A percentile compares a stretch with the other conserved stretches of the same genome.
phyloP scores from a whole-genome alignment of 2,329 filamentous ascomycete species.

The Alternaria sp. region DNA sequence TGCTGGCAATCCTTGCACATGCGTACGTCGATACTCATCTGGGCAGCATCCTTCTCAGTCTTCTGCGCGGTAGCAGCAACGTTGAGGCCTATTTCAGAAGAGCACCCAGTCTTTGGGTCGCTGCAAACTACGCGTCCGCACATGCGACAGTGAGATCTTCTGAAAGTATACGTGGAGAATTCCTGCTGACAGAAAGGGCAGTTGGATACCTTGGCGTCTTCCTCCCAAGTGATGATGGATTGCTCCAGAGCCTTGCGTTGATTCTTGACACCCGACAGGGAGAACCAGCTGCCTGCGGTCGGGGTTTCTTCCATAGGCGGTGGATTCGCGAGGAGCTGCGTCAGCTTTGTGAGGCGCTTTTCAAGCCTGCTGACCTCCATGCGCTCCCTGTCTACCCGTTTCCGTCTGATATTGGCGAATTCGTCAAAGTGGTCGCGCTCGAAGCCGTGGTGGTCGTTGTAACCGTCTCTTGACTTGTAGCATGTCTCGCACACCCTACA shows the following conservation, averaged over 20 bases:
- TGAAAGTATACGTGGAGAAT: constrained; percentile 90
- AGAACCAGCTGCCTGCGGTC: constrained; percentile 62
- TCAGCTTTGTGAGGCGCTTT: constrained; percentile 89
- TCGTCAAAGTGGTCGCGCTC: constrained; percentile 74
- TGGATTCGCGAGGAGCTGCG: constrained; percentile 78
- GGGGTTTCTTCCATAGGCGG: constrained; percentile 68
- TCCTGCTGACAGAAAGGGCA: constrained; percentile 97
- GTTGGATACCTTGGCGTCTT: constrained; percentile 78
- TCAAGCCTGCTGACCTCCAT: constrained; percentile 90
- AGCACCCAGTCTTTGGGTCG: constrained; percentile 84
- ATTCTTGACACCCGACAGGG: constrained; percentile 69
- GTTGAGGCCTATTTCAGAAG: constrained; percentile 80
- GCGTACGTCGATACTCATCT: constrained; percentile 79
- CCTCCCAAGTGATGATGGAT: constrained; percentile 93
- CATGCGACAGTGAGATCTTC: constrained; percentile 91
- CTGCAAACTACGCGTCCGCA: constrained; percentile 94
- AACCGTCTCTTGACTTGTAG: constrained; percentile 94
- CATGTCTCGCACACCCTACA: constrained; percentile 98
- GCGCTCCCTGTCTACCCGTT: constrained; percentile 81
- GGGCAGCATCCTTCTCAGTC: constrained; percentile 57
- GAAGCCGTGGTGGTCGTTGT: constrained; percentile 83
- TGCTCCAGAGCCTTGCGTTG: constrained; percentile 85
- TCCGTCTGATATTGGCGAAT: constrained; percentile 76
- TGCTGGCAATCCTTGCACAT: constrained; percentile 90
- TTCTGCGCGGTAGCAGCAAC: constrained; percentile 64